Conservation (phyloP, 352 stramenopile genomes). For the Pythium volutum region DNA sequence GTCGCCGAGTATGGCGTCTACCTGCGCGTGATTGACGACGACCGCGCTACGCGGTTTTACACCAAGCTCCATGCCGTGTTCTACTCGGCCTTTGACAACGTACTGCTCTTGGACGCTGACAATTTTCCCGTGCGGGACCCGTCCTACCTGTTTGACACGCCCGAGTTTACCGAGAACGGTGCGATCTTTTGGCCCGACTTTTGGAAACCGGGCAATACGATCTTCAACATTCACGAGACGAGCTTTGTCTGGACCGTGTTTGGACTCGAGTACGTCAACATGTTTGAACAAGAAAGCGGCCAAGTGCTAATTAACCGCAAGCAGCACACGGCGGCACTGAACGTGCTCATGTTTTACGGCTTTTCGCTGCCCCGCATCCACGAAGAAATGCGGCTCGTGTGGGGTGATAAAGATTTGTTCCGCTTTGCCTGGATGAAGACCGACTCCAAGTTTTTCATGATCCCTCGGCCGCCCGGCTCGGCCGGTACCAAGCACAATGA, state of each 20-base stretch:
- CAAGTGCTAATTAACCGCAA: slow-evolving; percentile 66
- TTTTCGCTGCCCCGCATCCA: slow-evolving; percentile 36
- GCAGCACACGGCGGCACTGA: slow-evolving; percentile 42
- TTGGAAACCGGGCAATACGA: slow-evolving; percentile 60
- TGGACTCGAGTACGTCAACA: slow-evolving; percentile 49
- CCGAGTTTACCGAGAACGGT: slow-evolving; percentile 39
- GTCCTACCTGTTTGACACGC: slow-evolving; percentile 55
- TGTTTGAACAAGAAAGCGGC: slow-evolving; percentile 79
- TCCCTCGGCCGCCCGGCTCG: slow-evolving; percentile 18
- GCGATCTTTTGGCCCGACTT: slow-evolving; percentile 84
- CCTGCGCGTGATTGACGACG: slow-evolving; percentile 63
- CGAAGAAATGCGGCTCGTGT: slow-evolving; percentile 55
- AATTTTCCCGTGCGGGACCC: slow-evolving; percentile 69
- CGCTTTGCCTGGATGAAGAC: slow-evolving; percentile 48
- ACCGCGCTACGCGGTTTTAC: slow-evolving; percentile 50
- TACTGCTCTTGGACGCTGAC: slow-evolving; percentile 74
- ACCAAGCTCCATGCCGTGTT: slow-evolving; percentile 75
- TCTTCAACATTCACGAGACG: slow-evolving; percentile 72
- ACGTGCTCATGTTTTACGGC: slow-evolving; percentile 69
- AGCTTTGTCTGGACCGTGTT: slow-evolving; percentile 78
- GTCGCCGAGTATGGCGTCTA: slow-evolving; percentile 42
- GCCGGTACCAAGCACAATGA: slow-evolving; percentile 16
- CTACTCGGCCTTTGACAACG: slow-evolving; percentile 69
- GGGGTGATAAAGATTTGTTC: slow-evolving; percentile 74
- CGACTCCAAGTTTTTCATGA: slow-evolving; percentile 31